Conservation (phyloP, 2,329 filamentous ascomycete species). For the Aspergillus eucalypticola region DNA sequence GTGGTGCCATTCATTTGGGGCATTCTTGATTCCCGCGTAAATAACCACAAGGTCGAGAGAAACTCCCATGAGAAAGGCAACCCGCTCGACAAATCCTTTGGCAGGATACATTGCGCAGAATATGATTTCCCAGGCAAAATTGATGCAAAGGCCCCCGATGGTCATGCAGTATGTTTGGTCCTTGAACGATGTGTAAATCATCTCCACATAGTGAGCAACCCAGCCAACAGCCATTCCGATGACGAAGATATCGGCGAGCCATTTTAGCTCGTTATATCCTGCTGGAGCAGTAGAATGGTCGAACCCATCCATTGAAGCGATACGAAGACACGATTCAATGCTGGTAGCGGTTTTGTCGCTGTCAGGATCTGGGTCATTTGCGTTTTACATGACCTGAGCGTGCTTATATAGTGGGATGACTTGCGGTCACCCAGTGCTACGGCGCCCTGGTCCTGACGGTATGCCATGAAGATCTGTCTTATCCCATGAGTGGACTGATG, state of each 20-base stretch:
- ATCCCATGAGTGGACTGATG: background rate
- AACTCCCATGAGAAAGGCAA: constrained; percentile 9
- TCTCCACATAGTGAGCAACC: constrained; percentile 17
- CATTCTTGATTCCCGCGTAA: constrained; percentile 15
- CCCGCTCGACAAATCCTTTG: constrained; percentile 9
- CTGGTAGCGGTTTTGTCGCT: background rate
- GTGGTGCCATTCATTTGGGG: constrained; percentile 19
- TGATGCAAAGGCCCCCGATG: constrained; percentile 19
- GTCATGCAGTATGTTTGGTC: constrained; percentile 20
- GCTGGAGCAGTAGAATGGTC: background rate
- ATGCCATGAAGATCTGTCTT: background rate
- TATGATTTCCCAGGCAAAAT: constrained; percentile 22
- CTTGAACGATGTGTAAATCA: constrained; percentile 18
- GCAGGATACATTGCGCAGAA: constrained; percentile 20
- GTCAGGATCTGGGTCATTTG: background rate
- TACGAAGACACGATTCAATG: background rate
- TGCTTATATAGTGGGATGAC: background rate
- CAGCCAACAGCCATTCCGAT: constrained; percentile 18
- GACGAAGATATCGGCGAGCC: constrained; percentile 9
- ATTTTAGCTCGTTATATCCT: constrained; percentile 9
- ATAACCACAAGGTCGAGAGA: constrained; percentile 17
- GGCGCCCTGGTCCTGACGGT: too few relatives aligned
- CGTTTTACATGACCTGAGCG: background rate
- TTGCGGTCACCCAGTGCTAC: background rate
- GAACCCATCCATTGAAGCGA: constrained; percentile 9